phyloP scores from a whole-genome alignment of 2,329 filamentous ascomycete species.

The Claviceps monticola region DNA sequence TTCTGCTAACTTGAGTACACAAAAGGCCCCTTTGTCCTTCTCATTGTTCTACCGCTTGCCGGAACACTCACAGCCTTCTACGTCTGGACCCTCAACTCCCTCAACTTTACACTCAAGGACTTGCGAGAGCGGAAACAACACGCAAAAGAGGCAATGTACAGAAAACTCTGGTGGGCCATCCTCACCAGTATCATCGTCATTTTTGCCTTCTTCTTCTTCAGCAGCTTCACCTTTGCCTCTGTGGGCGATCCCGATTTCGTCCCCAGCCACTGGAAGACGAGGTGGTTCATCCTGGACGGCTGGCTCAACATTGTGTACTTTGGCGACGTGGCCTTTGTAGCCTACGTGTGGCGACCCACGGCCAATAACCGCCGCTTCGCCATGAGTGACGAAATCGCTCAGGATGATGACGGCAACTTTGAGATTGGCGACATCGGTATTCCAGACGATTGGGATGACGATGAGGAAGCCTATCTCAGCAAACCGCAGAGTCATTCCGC shows the following conservation, averaged over 20 bases:
- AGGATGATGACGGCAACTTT: constrained; percentile 91
- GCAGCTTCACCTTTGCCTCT: constrained; percentile 88
- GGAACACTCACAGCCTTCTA: constrained; percentile 93
- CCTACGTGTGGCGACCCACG: constrained; percentile 92
- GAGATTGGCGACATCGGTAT: constrained; percentile 88
- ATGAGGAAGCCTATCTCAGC: constrained; percentile 38
- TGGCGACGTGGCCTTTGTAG: constrained; percentile 81
- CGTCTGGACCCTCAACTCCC: constrained; percentile 93
- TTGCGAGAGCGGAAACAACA: constrained; percentile 88
- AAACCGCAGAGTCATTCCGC: constrained; percentile 14
- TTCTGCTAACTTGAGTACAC: constrained; percentile 9
- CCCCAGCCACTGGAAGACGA: constrained; percentile 89
- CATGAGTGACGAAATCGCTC: constrained; percentile 97
- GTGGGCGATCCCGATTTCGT: constrained; percentile 77
- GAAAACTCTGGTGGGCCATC: constrained; percentile 97
- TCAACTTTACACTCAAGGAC: constrained; percentile 91
- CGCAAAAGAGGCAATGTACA: constrained; percentile 91
- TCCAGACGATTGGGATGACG: constrained; percentile 46
- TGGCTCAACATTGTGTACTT: constrained; percentile 97
- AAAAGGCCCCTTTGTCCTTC: constrained; percentile 68
- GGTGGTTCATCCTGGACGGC: constrained; percentile 94
- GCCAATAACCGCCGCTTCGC: constrained; percentile 94
- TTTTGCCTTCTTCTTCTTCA: constrained; percentile 97
- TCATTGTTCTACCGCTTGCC: constrained; percentile 85
- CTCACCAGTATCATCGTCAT: constrained; percentile 85